Evolutionary conservation across 371 early-diverging fungal species (phyloP), one percentile per base, ranked within the genome.

Genomic region (Smittium culicis): DNA sequence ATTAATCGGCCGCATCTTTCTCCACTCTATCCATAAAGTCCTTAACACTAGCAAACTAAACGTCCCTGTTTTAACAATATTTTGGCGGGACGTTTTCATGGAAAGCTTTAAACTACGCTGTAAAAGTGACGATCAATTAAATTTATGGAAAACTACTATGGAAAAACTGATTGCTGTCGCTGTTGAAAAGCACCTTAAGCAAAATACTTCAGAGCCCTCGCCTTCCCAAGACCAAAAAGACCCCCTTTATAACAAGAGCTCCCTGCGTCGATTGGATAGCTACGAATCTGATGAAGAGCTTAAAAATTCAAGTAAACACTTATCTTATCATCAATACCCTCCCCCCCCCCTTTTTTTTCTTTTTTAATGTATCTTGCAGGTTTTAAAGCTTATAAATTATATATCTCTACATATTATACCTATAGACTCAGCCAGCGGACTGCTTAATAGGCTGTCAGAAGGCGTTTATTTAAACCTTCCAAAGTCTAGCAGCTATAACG

Each of bases 51-150:
- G 85, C 27, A 79, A 79, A 54, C 71, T 82, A 74, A 80, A 86
- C 54, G 75, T 80, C 67, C 72, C 74, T 33, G 71, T 78, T 56
- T 71, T 89, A 16, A 81, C 82, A 34, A 81, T 94, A 30, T 88
- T 82, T 68, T 89, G 92, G 85, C 78, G 79, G 34, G 86, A 85
- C 54, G 79, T 82, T 24, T 88, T 87, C 11, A 79, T 87, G 71
- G 90, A 92, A 63, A 82, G 85, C 58, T 88, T 98, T 70, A 85
- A 86, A 35, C 74, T 96, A 25, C 85, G 84, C 62, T 90, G 91
- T 74, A 80, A 91, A 28, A 90, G 91, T 67, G 89, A 88, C 68
- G 98, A 98, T 68, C 93, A 94, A 73, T 82, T 91, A 28, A 85
- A 83, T 61, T 77, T 88, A 66, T 98, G 98, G 97, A 84, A 87